These are phyloP conservation scores for Dalbergia cultrata DNA, from an alignment of 306 rosid genomes.

Conservation along the genomic window DNA sequence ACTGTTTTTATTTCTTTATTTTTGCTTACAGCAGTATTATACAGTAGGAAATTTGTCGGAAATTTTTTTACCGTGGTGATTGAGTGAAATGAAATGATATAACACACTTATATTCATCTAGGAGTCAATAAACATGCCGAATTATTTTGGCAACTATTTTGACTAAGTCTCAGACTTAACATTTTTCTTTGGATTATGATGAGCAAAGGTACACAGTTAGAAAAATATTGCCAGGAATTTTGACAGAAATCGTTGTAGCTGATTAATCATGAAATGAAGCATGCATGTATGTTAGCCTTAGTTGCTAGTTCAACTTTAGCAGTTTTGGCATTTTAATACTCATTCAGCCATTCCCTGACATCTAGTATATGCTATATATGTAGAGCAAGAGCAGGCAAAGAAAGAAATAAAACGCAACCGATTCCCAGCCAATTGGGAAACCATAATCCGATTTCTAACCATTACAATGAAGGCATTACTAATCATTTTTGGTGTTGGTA, in stretches of 20 bases:
- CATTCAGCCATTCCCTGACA: neutral
- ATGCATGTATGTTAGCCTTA: constrained; percentile 4
- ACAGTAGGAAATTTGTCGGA: no score
- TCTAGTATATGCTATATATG: neutral
- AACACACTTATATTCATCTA: no score
- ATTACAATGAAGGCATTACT: constrained; percentile 46
- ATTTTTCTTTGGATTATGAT: no score
- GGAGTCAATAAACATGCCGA: no score
- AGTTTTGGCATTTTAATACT: neutral
- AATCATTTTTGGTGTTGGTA: constrained; percentile 55
- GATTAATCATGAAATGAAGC: no score
- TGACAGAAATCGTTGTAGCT: no score
- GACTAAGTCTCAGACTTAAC: no score
- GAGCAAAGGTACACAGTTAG: no score
- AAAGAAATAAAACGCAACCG: constrained; percentile 9
- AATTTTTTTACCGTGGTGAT: no score
- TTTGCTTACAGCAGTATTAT: neutral
- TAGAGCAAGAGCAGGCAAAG: constrained; percentile 44
- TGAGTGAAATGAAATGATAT: no score
- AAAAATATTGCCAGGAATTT: no score
- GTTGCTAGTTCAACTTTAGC: neutral
- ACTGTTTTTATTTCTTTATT: neutral
- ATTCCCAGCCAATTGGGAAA: constrained; percentile 54
- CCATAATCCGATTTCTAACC: constrained; percentile 23
- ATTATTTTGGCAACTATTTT: no score